Evolutionary conservation across 1,139 yeast genomes (phyloP).

Genomic region (Saccharomycopsis crataegensis): DNA sequence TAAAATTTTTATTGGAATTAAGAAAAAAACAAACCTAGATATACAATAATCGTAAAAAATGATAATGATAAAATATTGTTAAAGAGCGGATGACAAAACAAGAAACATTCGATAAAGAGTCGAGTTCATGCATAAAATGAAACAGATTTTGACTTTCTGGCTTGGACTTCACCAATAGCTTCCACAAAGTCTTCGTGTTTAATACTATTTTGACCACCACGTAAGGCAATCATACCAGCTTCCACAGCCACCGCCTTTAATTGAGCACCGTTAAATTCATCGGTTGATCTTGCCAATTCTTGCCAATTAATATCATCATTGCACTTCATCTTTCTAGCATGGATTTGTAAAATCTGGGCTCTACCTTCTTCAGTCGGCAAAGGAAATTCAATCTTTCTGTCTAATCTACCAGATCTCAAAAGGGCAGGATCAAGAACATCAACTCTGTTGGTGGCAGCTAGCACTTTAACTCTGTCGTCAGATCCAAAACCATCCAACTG

Average conservation of each 20-base stretch:
- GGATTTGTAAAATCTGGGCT: conserved; percentile 92
- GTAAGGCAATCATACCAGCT: conserved; percentile 98
- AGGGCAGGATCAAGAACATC: conserved; percentile 97
- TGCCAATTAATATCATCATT: conserved; percentile 96
- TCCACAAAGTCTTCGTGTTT: conserved; percentile 98
- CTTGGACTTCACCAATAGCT: conserved; percentile 97
- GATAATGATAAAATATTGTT: too few species aligned
- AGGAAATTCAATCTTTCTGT: conserved; percentile 96
- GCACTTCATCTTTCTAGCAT: conserved; percentile 92
- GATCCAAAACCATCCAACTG: conserved; percentile 98
- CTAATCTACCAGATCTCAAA: conserved; percentile 94
- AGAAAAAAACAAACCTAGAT: too few species aligned
- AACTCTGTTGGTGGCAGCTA: conserved; percentile 97
- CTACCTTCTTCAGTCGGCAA: conserved; percentile 96
- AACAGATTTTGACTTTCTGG: conserved; percentile 89
- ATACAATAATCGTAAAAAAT: too few species aligned
- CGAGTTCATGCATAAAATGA: conserved; percentile 74
- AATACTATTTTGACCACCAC: conserved; percentile 87
- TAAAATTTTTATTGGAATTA: too few species aligned
- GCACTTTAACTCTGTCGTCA: conserved; percentile 92
- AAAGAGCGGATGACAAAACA: too few species aligned
- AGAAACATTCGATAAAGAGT: too few species aligned
- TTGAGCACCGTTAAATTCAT: conserved; percentile 98
- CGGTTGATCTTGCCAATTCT: conserved; percentile 95
- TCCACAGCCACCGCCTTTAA: conserved; percentile 97